Evolutionary conservation across 2,329 filamentous ascomycete genomes (phyloP).

Genomic region (Cladosporium sp.): DNA sequence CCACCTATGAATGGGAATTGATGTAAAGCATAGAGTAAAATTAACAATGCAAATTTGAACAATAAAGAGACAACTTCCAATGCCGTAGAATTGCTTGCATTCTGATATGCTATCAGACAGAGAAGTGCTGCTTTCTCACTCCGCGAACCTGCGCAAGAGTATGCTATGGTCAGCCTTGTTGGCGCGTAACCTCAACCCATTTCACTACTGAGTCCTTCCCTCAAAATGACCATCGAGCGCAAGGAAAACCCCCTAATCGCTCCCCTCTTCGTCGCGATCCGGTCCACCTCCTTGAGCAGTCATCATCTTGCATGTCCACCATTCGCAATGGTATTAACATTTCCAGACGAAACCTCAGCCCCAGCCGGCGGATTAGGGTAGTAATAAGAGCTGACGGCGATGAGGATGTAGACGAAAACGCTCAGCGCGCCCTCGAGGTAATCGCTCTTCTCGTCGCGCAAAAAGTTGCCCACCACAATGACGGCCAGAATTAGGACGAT

Average conservation of each 20-base stretch:
- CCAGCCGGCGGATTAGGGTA: constrained; percentile 49
- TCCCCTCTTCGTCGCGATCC: background rate
- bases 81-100: background rate
- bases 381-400: constrained; percentile 58
- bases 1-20: too few relatives aligned
- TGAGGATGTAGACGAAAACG: constrained; percentile 63
- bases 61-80: background rate
- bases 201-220: too few relatives aligned
- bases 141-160: too few relatives aligned
- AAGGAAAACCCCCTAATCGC: too few relatives aligned
- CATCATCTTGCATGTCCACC: constrained; percentile 2
- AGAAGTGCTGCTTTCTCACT: too few relatives aligned
- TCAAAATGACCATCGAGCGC: too few relatives aligned
- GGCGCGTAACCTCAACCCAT: too few relatives aligned
- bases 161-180: too few relatives aligned
- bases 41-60: background rate
- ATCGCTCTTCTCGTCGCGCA: constrained; percentile 84
- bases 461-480: constrained; percentile 80
- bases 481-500: constrained; percentile 78
- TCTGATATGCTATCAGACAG: too few relatives aligned
- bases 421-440: constrained; percentile 84
- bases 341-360: constrained; percentile 14
- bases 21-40: too few relatives aligned
- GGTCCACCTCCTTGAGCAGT: background rate
- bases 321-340: background rate